Base-by-base conservation (phyloP, 2,329 filamentous ascomycete species). In the Magnaporthiopsis incrustans region DNA sequence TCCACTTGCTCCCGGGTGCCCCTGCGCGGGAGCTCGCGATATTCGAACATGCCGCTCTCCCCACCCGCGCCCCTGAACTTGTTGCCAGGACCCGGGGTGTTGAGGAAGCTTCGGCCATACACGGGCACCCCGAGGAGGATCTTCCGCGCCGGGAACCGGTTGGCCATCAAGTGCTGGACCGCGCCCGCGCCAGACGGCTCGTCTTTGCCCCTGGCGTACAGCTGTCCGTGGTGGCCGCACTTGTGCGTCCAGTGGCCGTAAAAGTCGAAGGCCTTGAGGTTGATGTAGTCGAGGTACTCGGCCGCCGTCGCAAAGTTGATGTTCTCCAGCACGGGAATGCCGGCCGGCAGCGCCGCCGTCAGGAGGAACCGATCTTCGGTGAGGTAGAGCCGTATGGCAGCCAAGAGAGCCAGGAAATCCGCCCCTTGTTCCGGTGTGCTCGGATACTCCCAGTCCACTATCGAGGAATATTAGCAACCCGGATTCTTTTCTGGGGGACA, bases 361-460 rank as follows among this genome's bases (percentile, higher is more conserved):
- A 95, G 76, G 12, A 89, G 78, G 73, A 89, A 94, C 58, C 81
- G 79, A 57, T 89, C 86, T 38, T 86, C 80, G 18, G 88, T 87
- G n/a, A 94, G 80, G 64, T 86, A 82, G 64, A 85, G 77, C 65
- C 91, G 87, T 62, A 91, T 77, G 25, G 84, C 79, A 12, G 85
- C 84, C 35, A 94, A 81, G 32, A 95, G 81, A 25, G 83, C 80
- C 59, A 92, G 75, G 71, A 92, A 93, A 73, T 92, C 83, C 66
- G 81, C 78, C 30, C 89, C 90, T 74, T 93, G 85, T 63, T 85
- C 79, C 2, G 79, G 73, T 71, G 89, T 81, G 64, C 82, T 81
- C 2, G 91, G 90, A 69, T 91, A 89, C 72, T 92, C 87, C 91
- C 91, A 95, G 70, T 90, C 88, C 72, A 95, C 90, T 94, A 65